Evolutionary conservation across 441 rosid species (phyloP).

Genomic region (Capsella rubella): DNA sequence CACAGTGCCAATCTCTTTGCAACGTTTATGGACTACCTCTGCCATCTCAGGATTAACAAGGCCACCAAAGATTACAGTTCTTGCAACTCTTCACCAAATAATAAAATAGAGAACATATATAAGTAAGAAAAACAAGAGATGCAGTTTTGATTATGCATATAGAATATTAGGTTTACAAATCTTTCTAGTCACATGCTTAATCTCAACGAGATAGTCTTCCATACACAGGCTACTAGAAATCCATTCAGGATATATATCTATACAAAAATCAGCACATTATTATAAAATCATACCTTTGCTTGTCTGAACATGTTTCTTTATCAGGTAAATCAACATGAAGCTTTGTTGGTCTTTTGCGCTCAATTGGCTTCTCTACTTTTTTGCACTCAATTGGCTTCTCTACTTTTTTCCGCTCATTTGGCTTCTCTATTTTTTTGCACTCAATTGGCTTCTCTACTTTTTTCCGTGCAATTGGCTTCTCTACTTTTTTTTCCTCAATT

Average conservation of each 20-base stretch:
- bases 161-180: conserved; percentile 12
- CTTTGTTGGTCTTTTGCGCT: conserved; percentile 52
- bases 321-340: conserved; percentile 59
- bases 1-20: conserved; percentile 70
- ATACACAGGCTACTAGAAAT: not conserved
- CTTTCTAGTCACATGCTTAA: not conserved
- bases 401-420: conserved; percentile 45
- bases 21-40: conserved; percentile 66
- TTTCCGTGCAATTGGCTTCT: conserved; percentile 41
- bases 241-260: not conserved
- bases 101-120: conserved; percentile 19
- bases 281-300: conserved; percentile 68
- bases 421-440: conserved; percentile 32
- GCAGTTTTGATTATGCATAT: not conserved
- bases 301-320: conserved; percentile 77
- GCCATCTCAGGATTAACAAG: conserved; percentile 76
- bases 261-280: not conserved
- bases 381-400: conserved; percentile 53
- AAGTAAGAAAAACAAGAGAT: not conserved
- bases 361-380: conserved; percentile 31
- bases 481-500: conserved; percentile 48
- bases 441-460: conserved; percentile 52
- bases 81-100: conserved; percentile 76
- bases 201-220: conserved; percentile 19
- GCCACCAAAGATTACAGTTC: conserved; percentile 94